Conservation (phyloP, 345 rosid genomes). For the Zanthoxylum bungeanum region DNA sequence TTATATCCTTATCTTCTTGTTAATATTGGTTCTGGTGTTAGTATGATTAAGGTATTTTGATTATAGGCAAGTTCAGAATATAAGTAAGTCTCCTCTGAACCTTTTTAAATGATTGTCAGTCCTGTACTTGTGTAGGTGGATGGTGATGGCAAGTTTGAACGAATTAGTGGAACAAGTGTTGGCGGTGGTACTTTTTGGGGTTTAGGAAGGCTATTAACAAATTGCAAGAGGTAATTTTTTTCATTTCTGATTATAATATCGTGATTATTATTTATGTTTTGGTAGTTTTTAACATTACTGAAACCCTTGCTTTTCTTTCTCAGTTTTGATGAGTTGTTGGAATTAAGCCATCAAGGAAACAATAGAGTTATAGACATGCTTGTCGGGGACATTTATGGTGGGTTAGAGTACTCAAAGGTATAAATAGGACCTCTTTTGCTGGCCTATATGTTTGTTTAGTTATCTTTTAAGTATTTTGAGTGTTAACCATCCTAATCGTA, state of each 20-base stretch:
- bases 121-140: conserved; percentile 55
- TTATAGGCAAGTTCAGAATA: not conserved
- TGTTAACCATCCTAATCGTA: not conserved
- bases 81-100: not conserved
- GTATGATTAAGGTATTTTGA: conserved; percentile 86
- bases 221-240: conserved; percentile 61
- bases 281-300: no score
- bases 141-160: conserved; percentile 76
- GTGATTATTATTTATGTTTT: no score
- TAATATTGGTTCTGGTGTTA: conserved; percentile 90
- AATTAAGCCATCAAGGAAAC: conserved; percentile 71
- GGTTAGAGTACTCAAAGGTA: conserved; percentile 73
- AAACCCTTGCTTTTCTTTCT: conserved; percentile 14
- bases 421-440: not conserved
- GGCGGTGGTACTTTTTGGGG: conserved; percentile 95
- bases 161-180: conserved; percentile 85
- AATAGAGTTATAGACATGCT: conserved; percentile 87
- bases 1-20: conserved; percentile 85
- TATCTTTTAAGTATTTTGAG: conserved; percentile 1
- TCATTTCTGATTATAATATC: conserved; percentile 7
- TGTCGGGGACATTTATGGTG: conserved; percentile 93
- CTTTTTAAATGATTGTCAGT: conserved; percentile 14
- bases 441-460: not conserved
- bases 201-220: conserved; percentile 79
- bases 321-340: conserved; percentile 78